Conservation (phyloP, 164 flowering plant species). For the Chimonanthus praecox region DNA sequence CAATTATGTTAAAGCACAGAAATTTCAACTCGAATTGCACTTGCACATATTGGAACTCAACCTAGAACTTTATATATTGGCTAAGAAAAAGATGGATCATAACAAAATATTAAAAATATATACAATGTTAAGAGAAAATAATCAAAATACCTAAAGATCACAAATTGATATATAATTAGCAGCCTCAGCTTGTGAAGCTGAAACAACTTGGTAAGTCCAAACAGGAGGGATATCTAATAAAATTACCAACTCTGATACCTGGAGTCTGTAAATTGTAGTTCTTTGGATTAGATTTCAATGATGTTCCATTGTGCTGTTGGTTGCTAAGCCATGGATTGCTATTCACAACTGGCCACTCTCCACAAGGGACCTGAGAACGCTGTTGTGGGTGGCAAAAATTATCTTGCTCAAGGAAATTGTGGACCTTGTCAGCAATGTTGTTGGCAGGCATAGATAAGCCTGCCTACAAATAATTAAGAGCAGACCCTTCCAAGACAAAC, state of each 20-base stretch:
- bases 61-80: too few species aligned
- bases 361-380: constrained; percentile 43
- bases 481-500: constrained; percentile 2
- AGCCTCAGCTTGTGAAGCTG: not conserved
- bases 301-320: constrained; percentile 37
- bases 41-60: too few species aligned
- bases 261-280: constrained; percentile 31
- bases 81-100: too few species aligned
- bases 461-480: constrained; percentile 22
- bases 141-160: not conserved
- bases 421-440: constrained; percentile 75
- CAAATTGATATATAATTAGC: not conserved
- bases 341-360: constrained; percentile 41
- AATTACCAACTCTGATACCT: constrained; percentile 30
- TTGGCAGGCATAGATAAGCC: constrained; percentile 83
- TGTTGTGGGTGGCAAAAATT: constrained; percentile 44
- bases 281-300: constrained; percentile 36
- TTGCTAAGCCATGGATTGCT: constrained; percentile 50
- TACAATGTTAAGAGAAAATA: too few species aligned
- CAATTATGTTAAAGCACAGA: not conserved
- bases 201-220: not conserved
- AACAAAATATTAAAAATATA: too few species aligned
- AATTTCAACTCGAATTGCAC: not conserved
- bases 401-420: constrained; percentile 76
- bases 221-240: not conserved